These are phyloP conservation scores for Penstemon newberryi DNA, from an alignment of 257 asterid species.

Conservation along the genomic window DNA sequence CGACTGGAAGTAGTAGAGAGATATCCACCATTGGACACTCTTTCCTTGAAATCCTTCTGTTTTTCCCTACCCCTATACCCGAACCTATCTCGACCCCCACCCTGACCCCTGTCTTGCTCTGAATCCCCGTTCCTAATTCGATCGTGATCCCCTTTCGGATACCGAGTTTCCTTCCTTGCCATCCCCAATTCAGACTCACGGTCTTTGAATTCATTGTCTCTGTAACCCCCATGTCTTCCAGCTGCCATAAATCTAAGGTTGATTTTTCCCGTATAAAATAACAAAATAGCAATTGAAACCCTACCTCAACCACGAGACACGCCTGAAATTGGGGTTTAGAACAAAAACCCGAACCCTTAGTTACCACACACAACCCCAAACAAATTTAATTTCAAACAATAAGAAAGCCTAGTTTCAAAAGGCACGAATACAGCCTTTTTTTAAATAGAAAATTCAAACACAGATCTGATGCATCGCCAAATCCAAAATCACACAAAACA, in stretches of 20 bases:
- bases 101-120: conserved; percentile 40
- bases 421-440: background rate
- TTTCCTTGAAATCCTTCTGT: conserved; percentile 57
- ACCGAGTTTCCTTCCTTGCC: conserved; percentile 45
- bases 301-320: conserved; percentile 15
- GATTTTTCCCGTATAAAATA: background rate
- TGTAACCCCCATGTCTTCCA: conserved; percentile 73
- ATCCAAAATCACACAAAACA: conserved; percentile 9
- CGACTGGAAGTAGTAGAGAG: conserved; percentile 44
- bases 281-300: conserved; percentile 9
- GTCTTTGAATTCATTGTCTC: conserved; percentile 60
- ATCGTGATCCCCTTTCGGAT: conserved; percentile 51
- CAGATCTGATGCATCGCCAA: conserved; percentile 34
- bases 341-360: conserved; percentile 28
- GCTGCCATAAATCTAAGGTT: conserved; percentile 22
- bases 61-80: conserved; percentile 49
- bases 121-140: conserved; percentile 43
- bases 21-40: conserved; percentile 41
- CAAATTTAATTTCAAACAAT: background rate
- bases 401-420: background rate
- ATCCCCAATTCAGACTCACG: conserved; percentile 56
- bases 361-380: conserved; percentile 16
- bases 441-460: background rate
- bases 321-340: conserved; percentile 14
- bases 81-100: conserved; percentile 34